Conservation (phyloP, 2,329 filamentous ascomycete species). For the Calonectria naviculata region DNA sequence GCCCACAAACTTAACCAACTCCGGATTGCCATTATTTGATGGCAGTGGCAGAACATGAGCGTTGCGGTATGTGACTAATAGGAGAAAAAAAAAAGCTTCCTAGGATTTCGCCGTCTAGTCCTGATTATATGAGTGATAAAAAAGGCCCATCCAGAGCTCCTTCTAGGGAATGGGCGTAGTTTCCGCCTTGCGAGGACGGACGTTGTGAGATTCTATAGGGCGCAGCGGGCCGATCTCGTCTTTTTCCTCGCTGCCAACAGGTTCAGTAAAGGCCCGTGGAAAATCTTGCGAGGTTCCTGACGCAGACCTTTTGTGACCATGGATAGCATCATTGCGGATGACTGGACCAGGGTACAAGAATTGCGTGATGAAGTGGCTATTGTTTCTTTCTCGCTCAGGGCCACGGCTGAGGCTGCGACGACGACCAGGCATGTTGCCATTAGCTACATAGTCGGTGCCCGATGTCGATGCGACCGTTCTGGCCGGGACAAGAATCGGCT, state of each 20-base stretch:
- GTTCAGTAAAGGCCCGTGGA: slow-evolving; percentile 40
- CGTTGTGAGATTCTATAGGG: slow-evolving; percentile 36
- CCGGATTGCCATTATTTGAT: slow-evolving; percentile 1
- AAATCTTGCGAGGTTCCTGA: slow-evolving; percentile 40
- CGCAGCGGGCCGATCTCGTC: slow-evolving; percentile 40
- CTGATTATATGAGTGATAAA: neutral
- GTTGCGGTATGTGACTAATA: neutral
- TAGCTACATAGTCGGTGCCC: slow-evolving; percentile 37
- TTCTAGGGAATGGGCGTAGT: slow-evolving; percentile 39
- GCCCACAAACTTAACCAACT: neutral
- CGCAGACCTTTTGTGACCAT: slow-evolving; percentile 40
- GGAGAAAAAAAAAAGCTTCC: neutral
- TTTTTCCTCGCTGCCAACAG: slow-evolving; percentile 40
- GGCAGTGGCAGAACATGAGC: neutral
- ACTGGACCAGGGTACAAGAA: slow-evolving; percentile 62
- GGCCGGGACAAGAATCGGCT: slow-evolving; percentile 51
- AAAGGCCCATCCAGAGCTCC: slow-evolving; percentile 20
- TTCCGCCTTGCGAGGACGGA: slow-evolving; percentile 41
- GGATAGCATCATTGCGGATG: slow-evolving; percentile 45
- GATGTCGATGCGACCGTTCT: slow-evolving; percentile 48
- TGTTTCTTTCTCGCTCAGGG: slow-evolving; percentile 47
- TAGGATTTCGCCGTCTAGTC: neutral
- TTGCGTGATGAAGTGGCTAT: slow-evolving; percentile 56
- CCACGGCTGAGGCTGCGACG: slow-evolving; percentile 53
- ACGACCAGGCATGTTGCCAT: slow-evolving; percentile 42